Evolutionary conservation across 495 filamentous ascomycete genomes (phyloP).

Genomic region (Penicillium odoratum): DNA sequence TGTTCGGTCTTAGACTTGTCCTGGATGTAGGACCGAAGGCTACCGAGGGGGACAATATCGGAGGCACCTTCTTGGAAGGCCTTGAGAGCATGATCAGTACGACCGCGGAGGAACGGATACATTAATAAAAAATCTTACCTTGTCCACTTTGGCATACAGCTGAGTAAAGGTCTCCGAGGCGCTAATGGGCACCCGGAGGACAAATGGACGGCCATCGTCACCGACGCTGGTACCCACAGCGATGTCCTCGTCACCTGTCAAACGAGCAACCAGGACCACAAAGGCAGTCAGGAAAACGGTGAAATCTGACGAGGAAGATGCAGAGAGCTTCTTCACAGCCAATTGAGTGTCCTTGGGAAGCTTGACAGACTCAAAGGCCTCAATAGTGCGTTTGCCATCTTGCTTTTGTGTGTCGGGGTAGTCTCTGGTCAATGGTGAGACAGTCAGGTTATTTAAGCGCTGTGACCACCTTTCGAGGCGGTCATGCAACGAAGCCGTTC

Average conservation of each 20-base stretch:
- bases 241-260: conserved; percentile 57
- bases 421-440: conserved; percentile 51
- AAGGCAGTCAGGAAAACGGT: conserved; percentile 50
- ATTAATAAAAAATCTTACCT: conserved; percentile 30
- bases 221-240: conserved; percentile 47
- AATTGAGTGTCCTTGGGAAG: conserved; percentile 37
- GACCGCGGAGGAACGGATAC: not conserved
- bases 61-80: conserved; percentile 44
- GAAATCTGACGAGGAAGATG: conserved; percentile 42
- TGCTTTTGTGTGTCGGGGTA: conserved; percentile 45
- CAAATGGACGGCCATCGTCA: conserved; percentile 49
- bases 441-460: conserved; percentile 48
- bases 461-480: conserved; percentile 52
- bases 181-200: conserved; percentile 46
- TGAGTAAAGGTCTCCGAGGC: conserved; percentile 41
- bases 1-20: conserved; percentile 43
- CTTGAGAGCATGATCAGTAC: conserved; percentile 21
- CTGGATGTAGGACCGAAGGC: conserved; percentile 48
- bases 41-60: conserved; percentile 47
- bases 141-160: conserved; percentile 47
- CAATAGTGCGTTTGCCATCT: conserved; percentile 43
- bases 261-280: conserved; percentile 46
- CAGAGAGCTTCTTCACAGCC: conserved; percentile 44
- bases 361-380: conserved; percentile 49
- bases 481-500: conserved; percentile 37